Percentiles rank a stretch among this genome's conserved stretches.
phyloP scores from a whole-genome alignment of 2,329 filamentous ascomycete species.

The Ascomycota sp. region DNA sequence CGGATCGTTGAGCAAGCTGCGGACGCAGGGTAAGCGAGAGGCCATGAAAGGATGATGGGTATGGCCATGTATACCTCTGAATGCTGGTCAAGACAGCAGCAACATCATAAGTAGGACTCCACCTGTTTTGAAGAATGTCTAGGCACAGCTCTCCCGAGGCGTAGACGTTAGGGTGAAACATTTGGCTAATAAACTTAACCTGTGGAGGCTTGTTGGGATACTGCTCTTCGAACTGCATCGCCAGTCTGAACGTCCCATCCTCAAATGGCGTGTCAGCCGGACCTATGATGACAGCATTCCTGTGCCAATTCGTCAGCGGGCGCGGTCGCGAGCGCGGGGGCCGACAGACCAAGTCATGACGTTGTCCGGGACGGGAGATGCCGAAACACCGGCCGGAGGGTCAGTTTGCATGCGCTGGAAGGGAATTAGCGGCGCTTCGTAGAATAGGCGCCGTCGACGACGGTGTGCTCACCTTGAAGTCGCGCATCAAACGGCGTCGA shows the following conservation, averaged over 20 bases:
- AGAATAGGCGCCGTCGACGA: conserved; percentile 1
- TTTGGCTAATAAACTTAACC: conserved; percentile 95
- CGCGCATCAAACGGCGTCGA: conserved; percentile 89
- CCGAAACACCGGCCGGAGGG: conserved; percentile 87
- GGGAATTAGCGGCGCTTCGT: too few species aligned
- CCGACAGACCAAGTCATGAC: conserved; percentile 64
- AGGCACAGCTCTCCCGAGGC: conserved; percentile 89
- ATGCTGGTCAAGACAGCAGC: conserved; percentile 94
- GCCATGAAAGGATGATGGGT: too few species aligned
- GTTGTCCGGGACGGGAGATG: conserved; percentile 87
- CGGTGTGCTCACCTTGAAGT: conserved; percentile 66
- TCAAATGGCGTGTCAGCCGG: conserved; percentile 95
- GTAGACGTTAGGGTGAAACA: conserved; percentile 99
- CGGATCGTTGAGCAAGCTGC: conserved; percentile 82
- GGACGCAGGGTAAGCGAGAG: conserved; percentile 8
- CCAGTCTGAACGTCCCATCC: conserved; percentile 89
- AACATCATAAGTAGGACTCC: conserved; percentile 97
- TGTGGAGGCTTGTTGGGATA: conserved; percentile 96
- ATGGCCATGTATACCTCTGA: conserved; percentile 71
- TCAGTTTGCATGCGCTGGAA: conserved; percentile 98
- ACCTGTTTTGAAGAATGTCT: conserved; percentile 92
- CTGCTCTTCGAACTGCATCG: conserved; percentile 98
- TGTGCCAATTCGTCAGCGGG: conserved; percentile 15
- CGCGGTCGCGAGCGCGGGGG: background rate
- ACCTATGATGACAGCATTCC: conserved; percentile 97